Conservation (phyloP, 1,284 basidiomycete species). For the Cutaneotrichosporon cutaneum region DNA sequence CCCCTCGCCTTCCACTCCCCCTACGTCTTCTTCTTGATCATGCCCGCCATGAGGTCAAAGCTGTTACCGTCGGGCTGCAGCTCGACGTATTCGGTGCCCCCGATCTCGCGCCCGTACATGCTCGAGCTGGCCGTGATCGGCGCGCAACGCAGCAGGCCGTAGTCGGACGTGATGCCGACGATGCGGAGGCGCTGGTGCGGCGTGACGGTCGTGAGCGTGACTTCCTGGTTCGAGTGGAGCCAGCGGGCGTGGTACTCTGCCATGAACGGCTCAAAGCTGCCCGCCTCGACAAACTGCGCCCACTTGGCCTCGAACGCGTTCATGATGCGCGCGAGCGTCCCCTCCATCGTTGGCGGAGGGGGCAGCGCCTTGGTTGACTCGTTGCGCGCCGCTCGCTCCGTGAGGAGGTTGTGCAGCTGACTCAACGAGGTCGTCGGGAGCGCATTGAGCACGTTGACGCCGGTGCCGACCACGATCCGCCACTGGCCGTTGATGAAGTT, state of each 20-base stretch:
- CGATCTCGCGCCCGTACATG: conserved; percentile 39
- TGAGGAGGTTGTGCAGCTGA: conserved; percentile 59
- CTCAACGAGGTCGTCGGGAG: conserved; percentile 79
- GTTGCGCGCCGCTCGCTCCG: conserved; percentile 23
- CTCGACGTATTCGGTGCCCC: conserved; percentile 56
- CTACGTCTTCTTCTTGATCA: conserved; percentile 69
- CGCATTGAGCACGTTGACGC: conserved; percentile 81
- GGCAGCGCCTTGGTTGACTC: conserved; percentile 35
- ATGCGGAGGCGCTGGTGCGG: conserved; percentile 74
- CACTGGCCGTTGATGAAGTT: conserved; percentile 71
- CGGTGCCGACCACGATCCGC: conserved; percentile 78
- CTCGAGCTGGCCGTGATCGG: conserved; percentile 57
- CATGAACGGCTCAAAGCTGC: conserved; percentile 75
- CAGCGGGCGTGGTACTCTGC: conserved; percentile 73
- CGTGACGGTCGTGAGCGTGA: conserved; percentile 72
- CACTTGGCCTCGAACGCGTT: conserved; percentile 78
- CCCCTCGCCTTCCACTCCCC: neutral
- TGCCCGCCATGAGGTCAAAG: conserved; percentile 88
- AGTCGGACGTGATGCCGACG: conserved; percentile 78
- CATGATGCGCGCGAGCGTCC: conserved; percentile 72
- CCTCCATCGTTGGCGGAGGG: conserved; percentile 65
- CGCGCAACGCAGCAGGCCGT: conserved; percentile 81
- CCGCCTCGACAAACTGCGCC: conserved; percentile 64
- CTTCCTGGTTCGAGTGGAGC: conserved; percentile 88
- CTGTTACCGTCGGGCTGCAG: conserved; percentile 94